Evolutionary conservation across 2,329 filamentous ascomycete species (phyloP).

Genomic region (Dothideomycetes sp.): DNA sequence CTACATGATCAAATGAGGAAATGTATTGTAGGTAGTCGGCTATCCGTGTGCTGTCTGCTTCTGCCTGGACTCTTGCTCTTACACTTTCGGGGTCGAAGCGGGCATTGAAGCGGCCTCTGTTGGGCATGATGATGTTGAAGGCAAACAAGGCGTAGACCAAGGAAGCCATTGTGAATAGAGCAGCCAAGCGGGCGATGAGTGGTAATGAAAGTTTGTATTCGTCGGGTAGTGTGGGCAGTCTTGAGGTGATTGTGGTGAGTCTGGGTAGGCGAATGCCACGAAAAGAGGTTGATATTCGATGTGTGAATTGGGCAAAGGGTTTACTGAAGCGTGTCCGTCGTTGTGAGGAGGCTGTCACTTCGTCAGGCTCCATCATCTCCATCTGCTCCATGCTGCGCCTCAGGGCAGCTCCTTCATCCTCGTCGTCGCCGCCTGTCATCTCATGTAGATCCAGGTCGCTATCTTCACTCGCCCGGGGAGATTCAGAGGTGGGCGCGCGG

Average conservation of each 20-base stretch:
- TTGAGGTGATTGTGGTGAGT: neutral
- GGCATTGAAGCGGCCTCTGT: constrained; percentile 51
- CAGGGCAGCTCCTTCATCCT: constrained; percentile 42
- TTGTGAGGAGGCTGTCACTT: constrained; percentile 8
- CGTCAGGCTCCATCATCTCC: constrained; percentile 59
- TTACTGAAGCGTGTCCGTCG: constrained; percentile 4
- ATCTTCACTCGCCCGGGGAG: constrained; percentile 54
- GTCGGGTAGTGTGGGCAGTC: constrained; percentile 33
- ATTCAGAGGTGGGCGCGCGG: constrained; percentile 72
- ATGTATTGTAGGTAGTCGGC: constrained; percentile 65
- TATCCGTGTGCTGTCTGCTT: constrained; percentile 53
- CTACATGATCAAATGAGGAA: constrained; percentile 78
- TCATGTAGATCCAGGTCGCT: constrained; percentile 40
- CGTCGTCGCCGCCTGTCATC: constrained; percentile 40
- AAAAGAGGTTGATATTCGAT: constrained; percentile 9
- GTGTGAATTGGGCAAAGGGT: neutral
- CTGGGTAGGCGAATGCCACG: constrained; percentile 12
- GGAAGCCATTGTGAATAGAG: constrained; percentile 61
- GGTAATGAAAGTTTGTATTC: constrained; percentile 47
- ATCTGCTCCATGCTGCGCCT: constrained; percentile 80
- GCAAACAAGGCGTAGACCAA: constrained; percentile 79
- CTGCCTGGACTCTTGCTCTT: constrained; percentile 60
- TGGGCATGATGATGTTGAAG: constrained; percentile 63
- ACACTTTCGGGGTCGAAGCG: constrained; percentile 79
- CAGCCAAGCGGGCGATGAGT: constrained; percentile 61